A percentile compares a stretch with the other conserved stretches of the same genome.
Evolutionary conservation across 2,329 filamentous ascomycete genomes (phyloP).

Genomic region (Waltergamsia citrina): DNA sequence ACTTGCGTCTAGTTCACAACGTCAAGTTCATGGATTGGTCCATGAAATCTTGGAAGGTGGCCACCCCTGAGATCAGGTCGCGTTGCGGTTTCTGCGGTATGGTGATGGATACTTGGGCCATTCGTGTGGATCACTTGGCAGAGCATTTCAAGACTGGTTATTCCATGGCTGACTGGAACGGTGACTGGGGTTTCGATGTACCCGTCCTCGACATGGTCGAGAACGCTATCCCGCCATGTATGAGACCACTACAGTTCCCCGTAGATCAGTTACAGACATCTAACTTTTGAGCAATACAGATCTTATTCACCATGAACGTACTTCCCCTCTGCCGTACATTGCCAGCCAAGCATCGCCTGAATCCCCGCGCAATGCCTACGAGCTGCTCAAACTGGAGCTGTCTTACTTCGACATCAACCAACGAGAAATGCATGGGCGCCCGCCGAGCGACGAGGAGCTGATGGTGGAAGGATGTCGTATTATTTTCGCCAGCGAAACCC

Average conservation of each 20-base stretch:
- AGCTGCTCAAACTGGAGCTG: slow-evolving; percentile 49
- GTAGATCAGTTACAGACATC: slow-evolving; percentile 24
- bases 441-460: slow-evolving; percentile 41
- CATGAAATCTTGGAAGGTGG: slow-evolving; percentile 54
- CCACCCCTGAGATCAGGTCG: slow-evolving; percentile 51
- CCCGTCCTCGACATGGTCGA: slow-evolving; percentile 54
- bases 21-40: slow-evolving; percentile 54
- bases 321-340: slow-evolving; percentile 43
- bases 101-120: slow-evolving; percentile 51
- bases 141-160: slow-evolving; percentile 59
- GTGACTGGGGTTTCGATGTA: slow-evolving; percentile 58
- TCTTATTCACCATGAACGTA: slow-evolving; percentile 54
- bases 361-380: slow-evolving; percentile 48
- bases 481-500: slow-evolving; percentile 42
- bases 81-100: slow-evolving; percentile 58
- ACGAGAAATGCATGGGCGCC: slow-evolving; percentile 26
- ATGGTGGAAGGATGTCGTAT: slow-evolving; percentile 50
- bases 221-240: slow-evolving; percentile 54
- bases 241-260: slow-evolving; percentile 27
- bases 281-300: slow-evolving; percentile 38
- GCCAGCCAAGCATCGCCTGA: slow-evolving; percentile 33
- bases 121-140: slow-evolving; percentile 53
- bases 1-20: slow-evolving; percentile 52
- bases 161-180: slow-evolving; percentile 61
- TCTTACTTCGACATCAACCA: slow-evolving; percentile 39